Evolutionary conservation across 2,329 filamentous ascomycete genomes (phyloP).

Genomic region (Orbilia ellipsospora): DNA sequence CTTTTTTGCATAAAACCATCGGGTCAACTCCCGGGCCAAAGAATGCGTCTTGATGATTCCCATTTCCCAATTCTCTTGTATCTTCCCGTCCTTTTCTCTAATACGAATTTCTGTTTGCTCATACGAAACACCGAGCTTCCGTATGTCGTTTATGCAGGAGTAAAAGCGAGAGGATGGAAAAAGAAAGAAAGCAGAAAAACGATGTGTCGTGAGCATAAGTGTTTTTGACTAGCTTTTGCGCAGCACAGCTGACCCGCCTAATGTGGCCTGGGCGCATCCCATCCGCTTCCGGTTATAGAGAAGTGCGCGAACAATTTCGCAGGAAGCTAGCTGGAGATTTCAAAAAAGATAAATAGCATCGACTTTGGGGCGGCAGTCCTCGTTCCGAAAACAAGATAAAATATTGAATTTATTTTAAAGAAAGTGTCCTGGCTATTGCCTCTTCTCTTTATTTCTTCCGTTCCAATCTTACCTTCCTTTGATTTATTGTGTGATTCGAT

Average conservation of each 20-base stretch:
- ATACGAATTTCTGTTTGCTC: neutral
- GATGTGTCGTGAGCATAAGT: neutral
- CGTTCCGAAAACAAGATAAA: conserved; percentile 20
- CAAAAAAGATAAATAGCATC: conserved; percentile 8
- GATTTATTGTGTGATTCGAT: no score
- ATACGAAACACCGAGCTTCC: neutral
- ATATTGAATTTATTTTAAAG: neutral
- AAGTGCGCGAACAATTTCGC: conserved; percentile 26
- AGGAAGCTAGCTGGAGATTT: conserved; percentile 15
- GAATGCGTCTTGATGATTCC: no score
- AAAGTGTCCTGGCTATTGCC: conserved; percentile 34
- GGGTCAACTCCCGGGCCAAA: conserved; percentile 12
- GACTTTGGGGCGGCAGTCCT: conserved; percentile 13
- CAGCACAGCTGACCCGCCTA: conserved; percentile 18
- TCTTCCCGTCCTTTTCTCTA: neutral
- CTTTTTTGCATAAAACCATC: conserved; percentile 36
- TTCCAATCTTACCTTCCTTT: no score
- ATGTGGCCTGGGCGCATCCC: conserved; percentile 12
- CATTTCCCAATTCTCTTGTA: neutral
- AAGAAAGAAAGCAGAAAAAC: neutral
- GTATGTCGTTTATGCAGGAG: neutral
- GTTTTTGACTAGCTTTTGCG: neutral
- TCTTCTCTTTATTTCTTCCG: neutral
- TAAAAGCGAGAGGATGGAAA: neutral
- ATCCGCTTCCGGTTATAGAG: conserved; percentile 39